Conservation (phyloP, 1,284 basidiomycete species). For the Puccinia novopanici region DNA sequence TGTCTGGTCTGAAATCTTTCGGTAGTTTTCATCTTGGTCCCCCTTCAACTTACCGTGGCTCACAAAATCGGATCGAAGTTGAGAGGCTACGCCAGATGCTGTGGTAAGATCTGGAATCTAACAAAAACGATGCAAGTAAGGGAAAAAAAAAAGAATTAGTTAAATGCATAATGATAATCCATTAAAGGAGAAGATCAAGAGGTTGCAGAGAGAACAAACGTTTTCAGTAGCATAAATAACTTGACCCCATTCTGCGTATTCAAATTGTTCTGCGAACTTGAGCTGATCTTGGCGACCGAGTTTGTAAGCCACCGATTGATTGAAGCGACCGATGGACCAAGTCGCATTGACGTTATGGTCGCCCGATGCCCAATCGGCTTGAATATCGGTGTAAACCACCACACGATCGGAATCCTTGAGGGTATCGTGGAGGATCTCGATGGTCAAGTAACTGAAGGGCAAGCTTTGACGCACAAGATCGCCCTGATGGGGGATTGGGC, state of each 20-base stretch:
- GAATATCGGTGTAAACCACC: slow-evolving; percentile 56
- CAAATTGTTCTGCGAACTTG: slow-evolving; percentile 56
- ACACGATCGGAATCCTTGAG: slow-evolving; percentile 56
- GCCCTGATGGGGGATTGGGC: slow-evolving; percentile 56
- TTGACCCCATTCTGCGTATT: slow-evolving; percentile 58
- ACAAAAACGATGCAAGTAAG: neutral
- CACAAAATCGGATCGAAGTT: slow-evolving; percentile 56
- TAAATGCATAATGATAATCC: neutral
- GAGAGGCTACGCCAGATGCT: slow-evolving; percentile 33
- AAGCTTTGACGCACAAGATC: slow-evolving; percentile 57
- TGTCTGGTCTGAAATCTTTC: slow-evolving; percentile 40
- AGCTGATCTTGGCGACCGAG: slow-evolving; percentile 55
- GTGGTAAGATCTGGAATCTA: slow-evolving; percentile 33
- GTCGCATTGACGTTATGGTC: slow-evolving; percentile 54
- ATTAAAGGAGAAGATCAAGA: neutral
- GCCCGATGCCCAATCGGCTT: slow-evolving; percentile 57
- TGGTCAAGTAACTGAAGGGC: slow-evolving; percentile 57
- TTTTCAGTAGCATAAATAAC: slow-evolving; percentile 55
- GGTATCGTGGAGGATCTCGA: slow-evolving; percentile 55
- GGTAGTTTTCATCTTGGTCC: slow-evolving; percentile 34
- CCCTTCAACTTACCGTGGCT: slow-evolving; percentile 50
- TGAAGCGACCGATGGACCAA: slow-evolving; percentile 51
- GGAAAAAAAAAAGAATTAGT: neutral
- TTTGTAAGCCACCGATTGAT: slow-evolving; percentile 54
- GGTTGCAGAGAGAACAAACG: slow-evolving; percentile 28